Percentiles rank a stretch among this genome's conserved stretches.
These are phyloP conservation scores for Durotheca rogersii DNA, from an alignment of 495 filamentous ascomycete species.

Conservation along the genomic window DNA sequence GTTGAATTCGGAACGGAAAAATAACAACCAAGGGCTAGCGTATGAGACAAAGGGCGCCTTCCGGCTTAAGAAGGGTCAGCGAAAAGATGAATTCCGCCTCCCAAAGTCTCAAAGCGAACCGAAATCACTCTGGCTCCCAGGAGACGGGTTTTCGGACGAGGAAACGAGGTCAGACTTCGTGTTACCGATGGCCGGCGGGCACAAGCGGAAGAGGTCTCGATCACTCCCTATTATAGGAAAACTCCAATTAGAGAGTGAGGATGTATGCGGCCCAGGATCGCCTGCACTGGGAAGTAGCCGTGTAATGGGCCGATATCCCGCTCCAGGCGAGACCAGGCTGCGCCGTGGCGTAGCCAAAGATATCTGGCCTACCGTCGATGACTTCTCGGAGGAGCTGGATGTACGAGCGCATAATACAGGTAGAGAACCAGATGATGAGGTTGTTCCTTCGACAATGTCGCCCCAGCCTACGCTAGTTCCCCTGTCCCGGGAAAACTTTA, in stretches of 20 bases:
- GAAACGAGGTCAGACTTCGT: conserved; percentile 22
- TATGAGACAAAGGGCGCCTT: conserved; percentile 29
- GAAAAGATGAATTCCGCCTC: conserved; percentile 19
- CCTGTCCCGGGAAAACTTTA: neutral
- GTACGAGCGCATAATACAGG: conserved; percentile 2
- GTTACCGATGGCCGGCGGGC: conserved; percentile 11
- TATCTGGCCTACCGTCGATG: conserved; percentile 30
- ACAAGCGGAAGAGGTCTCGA: conserved; percentile 21
- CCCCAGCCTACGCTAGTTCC: conserved; percentile 1
- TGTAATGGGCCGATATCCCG: neutral
- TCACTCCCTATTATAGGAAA: conserved; percentile 22
- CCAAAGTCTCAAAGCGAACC: conserved; percentile 20
- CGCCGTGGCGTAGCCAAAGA: conserved; percentile 11
- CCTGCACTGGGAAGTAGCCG: neutral
- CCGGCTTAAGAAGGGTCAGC: conserved; percentile 12
- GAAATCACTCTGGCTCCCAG: conserved; percentile 22
- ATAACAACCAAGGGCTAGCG: neutral
- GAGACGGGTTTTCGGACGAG: conserved; percentile 33
- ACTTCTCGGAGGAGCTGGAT: conserved; percentile 29
- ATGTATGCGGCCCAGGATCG: neutral
- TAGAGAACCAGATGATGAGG: neutral
- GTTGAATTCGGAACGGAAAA: neutral
- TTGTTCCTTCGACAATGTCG: conserved; percentile 11
- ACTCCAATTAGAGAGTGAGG: conserved; percentile 23
- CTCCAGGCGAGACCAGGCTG: conserved; percentile 1